A percentile compares a stretch with the other conserved stretches of the same genome.
Conservation (phyloP, 2,329 filamentous ascomycete genomes). For the Talaromyces sp. region DNA sequence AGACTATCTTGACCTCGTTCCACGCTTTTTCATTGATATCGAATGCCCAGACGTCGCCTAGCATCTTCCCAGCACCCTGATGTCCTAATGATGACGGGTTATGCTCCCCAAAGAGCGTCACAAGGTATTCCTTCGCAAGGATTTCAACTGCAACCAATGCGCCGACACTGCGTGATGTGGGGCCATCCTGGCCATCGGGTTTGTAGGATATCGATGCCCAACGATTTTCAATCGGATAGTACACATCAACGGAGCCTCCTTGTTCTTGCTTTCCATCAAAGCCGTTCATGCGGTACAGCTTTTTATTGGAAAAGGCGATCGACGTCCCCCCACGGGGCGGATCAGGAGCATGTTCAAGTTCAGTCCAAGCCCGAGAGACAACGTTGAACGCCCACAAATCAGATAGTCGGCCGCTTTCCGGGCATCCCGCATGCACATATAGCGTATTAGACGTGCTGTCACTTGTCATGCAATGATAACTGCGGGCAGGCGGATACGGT, state of each 20-base stretch:
- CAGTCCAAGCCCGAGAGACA: slow-evolving; percentile 58
- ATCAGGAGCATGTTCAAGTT: slow-evolving; percentile 62
- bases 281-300: slow-evolving; percentile 74
- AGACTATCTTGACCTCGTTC: slow-evolving; percentile 23
- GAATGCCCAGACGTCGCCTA: slow-evolving; percentile 48
- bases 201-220: slow-evolving; percentile 34
- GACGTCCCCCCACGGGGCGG: slow-evolving; percentile 62
- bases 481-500: slow-evolving; percentile 58
- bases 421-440: slow-evolving; percentile 71
- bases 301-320: slow-evolving; percentile 59
- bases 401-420: slow-evolving; percentile 56
- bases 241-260: slow-evolving; percentile 67
- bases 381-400: slow-evolving; percentile 80
- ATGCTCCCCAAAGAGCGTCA: slow-evolving; percentile 51
- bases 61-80: slow-evolving; percentile 53
- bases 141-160: slow-evolving; percentile 40
- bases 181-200: slow-evolving; percentile 43
- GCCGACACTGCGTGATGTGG: slow-evolving; percentile 47
- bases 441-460: slow-evolving; percentile 60
- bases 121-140: slow-evolving; percentile 29
- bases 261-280: slow-evolving; percentile 67
- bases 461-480: slow-evolving; percentile 61
- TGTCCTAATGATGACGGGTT: slow-evolving; percentile 51
- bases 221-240: slow-evolving; percentile 28
- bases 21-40: slow-evolving; percentile 30